These are phyloP conservation scores for Trichoderma sp. DNA, from an alignment of 2,329 filamentous ascomycete species.

Conservation along the genomic window DNA sequence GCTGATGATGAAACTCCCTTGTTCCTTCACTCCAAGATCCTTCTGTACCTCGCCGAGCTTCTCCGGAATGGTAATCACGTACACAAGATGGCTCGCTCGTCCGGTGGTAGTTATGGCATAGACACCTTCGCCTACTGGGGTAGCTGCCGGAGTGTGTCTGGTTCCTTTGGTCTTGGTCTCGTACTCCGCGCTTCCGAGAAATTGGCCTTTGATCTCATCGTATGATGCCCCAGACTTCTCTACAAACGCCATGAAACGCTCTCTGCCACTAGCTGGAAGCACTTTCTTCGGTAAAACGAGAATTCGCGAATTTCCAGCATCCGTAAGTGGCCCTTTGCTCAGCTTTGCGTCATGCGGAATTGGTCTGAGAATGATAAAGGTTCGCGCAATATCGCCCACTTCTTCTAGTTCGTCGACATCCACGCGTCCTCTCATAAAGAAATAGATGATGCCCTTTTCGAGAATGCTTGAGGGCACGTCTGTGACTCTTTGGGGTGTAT, in stretches of 20 bases:
- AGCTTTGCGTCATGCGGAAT: constrained; percentile 63
- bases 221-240: constrained; percentile 68
- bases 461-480: constrained; percentile 55
- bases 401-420: constrained; percentile 65
- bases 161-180: constrained; percentile 71
- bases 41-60: constrained; percentile 69
- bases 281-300: constrained; percentile 81
- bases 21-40: constrained; percentile 66
- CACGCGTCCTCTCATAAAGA: constrained; percentile 80
- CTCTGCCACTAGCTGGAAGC: constrained; percentile 64
- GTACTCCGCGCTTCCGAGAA: constrained; percentile 66
- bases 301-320: constrained; percentile 63
- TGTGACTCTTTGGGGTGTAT: constrained; percentile 25
- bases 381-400: constrained; percentile 71
- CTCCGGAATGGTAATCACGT: constrained; percentile 71
- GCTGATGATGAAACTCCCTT: constrained; percentile 71
- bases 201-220: constrained; percentile 67
- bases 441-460: constrained; percentile 88
- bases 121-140: constrained; percentile 77
- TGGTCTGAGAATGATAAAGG: constrained; percentile 75
- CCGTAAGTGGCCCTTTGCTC: constrained; percentile 46
- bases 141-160: constrained; percentile 65
- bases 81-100: constrained; percentile 71
- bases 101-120: constrained; percentile 76
- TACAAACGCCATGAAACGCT: constrained; percentile 78